Base-by-base conservation (phyloP, 805 yeast genomes). In the Pichia sporocuriosa region DNA sequence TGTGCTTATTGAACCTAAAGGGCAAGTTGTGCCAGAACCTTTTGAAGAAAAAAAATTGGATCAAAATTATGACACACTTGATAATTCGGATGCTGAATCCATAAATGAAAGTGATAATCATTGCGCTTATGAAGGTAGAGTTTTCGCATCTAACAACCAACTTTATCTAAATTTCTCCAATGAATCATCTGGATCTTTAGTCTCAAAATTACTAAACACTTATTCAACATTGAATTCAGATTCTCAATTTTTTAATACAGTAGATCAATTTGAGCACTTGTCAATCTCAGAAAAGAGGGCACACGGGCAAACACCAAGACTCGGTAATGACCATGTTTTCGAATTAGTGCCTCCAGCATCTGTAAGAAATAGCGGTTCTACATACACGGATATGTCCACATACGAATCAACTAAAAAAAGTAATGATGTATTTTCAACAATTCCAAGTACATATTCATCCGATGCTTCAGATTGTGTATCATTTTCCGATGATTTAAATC, bases 401-500 rank as follows among this genome's bases (percentile, higher is more conserved):
- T 27, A 25, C 3, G 25, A 23, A 13, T n/a, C 28, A 19, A 25
- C 37, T 3, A 17, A 7, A 6, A 23, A 24, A 20, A 17, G 31
- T 12, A 25, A 30, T 25, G 41, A 38, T 26, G 20, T 34, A 9
- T 40, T 40, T 25, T 35, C 38, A 16, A 10, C 2, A 17, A 28
- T 13, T 16, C 27, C 33, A 28, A 28, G 30, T 11, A 15, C 44
- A 26, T n/a, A 32, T 22, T 41, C 47, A 9, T 23, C 39, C n/a
- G 30, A 25, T 21, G 34, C 44, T 3, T 38, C 22, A 21, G 44
- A 44, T 24, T 29, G 9, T 12, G 15, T 17, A 3, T 34, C 42
- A 11, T 7, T 24, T 4, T n/a, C 19, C 2, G 36, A 44, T 20
- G 5, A n/a, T 26, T 28, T 24, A 13, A 9, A 21, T 6, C 20